Evolutionary conservation across 2,329 filamentous ascomycete genomes (phyloP).

Genomic region (Coniochaeta sp.): DNA sequence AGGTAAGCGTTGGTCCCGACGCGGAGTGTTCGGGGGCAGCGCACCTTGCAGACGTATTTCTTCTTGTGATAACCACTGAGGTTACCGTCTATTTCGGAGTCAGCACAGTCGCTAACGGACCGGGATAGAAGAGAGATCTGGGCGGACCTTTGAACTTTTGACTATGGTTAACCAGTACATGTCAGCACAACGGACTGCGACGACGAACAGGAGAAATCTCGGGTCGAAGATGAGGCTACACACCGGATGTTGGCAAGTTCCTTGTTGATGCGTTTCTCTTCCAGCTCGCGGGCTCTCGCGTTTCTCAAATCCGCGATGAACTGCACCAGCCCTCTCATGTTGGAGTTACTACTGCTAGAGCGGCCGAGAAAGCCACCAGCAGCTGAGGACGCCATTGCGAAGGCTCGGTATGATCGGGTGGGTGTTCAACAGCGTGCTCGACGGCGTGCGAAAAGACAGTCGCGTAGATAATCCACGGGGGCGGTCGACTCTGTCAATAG

Average conservation of each 20-base stretch:
- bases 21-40: slow-evolving; percentile 6
- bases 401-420: background rate
- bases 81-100: slow-evolving; percentile 58
- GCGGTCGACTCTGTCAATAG: background rate
- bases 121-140: slow-evolving; percentile 2
- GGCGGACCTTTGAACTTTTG: slow-evolving; percentile 85
- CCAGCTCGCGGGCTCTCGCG: slow-evolving; percentile 85
- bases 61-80: slow-evolving; percentile 98
- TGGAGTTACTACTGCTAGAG: slow-evolving; percentile 56
- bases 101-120: slow-evolving; percentile 12
- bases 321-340: slow-evolving; percentile 82
- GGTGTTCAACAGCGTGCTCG: background rate
- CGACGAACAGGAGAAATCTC: background rate
- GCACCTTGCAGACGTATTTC: slow-evolving; percentile 98
- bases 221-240: slow-evolving; percentile 13
- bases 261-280: slow-evolving; percentile 99
- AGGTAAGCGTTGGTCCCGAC: slow-evolving; percentile 15
- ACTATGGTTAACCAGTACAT: slow-evolving; percentile 27
- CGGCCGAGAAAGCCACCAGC: slow-evolving; percentile 55
- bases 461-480: background rate
- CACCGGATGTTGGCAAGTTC: slow-evolving; percentile 93
- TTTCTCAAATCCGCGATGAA: slow-evolving; percentile 97
- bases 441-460: background rate
- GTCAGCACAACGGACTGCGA: slow-evolving; percentile 8
- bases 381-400: slow-evolving; percentile 47